Conservation (phyloP, 1,139 yeast genomes). For the Hyphopichia burtonii region DNA sequence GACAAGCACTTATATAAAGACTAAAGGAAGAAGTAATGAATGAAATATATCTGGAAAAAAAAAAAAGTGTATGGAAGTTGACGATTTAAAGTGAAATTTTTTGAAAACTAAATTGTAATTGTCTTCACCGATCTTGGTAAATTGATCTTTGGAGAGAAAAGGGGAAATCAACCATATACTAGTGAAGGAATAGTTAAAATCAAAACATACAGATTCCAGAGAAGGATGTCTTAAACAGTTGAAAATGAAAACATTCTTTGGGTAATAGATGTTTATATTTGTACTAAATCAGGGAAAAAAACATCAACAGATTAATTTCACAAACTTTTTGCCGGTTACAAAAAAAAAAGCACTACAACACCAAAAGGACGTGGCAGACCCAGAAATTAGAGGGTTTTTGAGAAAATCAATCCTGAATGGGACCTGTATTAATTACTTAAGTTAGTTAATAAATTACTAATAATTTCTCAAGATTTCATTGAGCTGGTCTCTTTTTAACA, state of each 20-base stretch:
- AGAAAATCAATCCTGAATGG: too few species aligned
- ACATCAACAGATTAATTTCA: not conserved
- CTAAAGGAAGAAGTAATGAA: not conserved
- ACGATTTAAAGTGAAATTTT: too few species aligned
- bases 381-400: not conserved
- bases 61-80: not conserved
- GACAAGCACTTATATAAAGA: not conserved
- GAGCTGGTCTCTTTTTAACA: constrained; percentile 37
- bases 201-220: not conserved
- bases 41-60: not conserved
- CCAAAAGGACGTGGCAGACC: not conserved
- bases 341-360: not conserved
- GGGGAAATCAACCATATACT: not conserved
- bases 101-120: too few species aligned
- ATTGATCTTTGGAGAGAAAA: not conserved
- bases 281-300: not conserved
- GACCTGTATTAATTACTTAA: not conserved
- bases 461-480: constrained; percentile 32
- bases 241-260: not conserved
- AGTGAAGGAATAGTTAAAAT: not conserved
- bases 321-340: not conserved
- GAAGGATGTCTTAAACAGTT: not conserved
- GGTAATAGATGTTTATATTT: not conserved
- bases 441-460: constrained; percentile 8
- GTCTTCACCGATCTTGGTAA: not conserved